These are phyloP conservation scores for Thalassiosira profunda DNA, from an alignment of 108 stramenopile genomes.

Conservation along the genomic window DNA sequence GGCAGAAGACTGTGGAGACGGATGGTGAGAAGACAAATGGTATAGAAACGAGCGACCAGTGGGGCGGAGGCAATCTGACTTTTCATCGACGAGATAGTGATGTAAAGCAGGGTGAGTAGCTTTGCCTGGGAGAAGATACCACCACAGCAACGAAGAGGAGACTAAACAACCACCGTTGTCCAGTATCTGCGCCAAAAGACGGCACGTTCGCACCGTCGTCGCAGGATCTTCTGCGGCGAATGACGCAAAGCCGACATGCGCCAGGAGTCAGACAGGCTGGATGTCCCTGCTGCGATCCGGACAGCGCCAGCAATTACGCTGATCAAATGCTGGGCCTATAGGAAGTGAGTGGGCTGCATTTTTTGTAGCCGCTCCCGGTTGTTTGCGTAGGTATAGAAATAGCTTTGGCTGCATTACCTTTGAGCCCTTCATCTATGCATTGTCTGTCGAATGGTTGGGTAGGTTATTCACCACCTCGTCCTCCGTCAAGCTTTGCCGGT, in stretches of 20 bases:
- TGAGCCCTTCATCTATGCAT: no score
- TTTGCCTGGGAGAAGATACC: no score
- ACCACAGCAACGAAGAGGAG: background rate
- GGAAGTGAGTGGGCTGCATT: background rate
- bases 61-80: slow-evolving; percentile 53
- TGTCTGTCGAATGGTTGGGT: no score
- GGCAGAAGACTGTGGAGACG: background rate
- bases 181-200: slow-evolving; percentile 2
- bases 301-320: slow-evolving; percentile 36
- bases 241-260: slow-evolving; percentile 71
- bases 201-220: slow-evolving; percentile 11
- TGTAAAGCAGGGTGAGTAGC: slow-evolving; percentile 15
- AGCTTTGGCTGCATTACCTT: no score
- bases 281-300: slow-evolving; percentile 90
- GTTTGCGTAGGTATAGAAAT: background rate
- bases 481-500: background rate
- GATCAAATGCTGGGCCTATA: slow-evolving; percentile 31
- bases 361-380: background rate
- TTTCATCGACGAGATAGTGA: slow-evolving; percentile 47
- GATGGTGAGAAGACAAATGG: background rate
- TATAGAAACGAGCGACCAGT: slow-evolving; percentile 1
- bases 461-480: no score
- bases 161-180: background rate
- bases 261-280: slow-evolving; percentile 77
- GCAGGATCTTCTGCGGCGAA: slow-evolving; percentile 37